Evolutionary conservation across 768 basidiomycete species (phyloP).

Genomic region (Lactifluus subvellereus): DNA sequence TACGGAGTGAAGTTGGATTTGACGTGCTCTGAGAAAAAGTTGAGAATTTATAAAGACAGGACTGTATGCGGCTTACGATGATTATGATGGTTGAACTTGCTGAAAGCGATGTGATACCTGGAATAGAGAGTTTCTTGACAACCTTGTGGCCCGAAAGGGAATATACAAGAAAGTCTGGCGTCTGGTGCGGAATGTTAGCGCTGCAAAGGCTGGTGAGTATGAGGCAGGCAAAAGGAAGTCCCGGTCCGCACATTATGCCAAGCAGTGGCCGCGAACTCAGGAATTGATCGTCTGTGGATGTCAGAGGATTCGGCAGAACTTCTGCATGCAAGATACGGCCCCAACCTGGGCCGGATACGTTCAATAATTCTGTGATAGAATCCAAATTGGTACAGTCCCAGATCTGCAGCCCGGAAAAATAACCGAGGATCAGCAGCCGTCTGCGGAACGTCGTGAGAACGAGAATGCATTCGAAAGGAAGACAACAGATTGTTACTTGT

Average conservation of each 20-base stretch:
- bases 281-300: conserved; percentile 29
- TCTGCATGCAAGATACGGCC: conserved; percentile 36
- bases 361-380: conserved; percentile 47
- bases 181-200: conserved; percentile 22
- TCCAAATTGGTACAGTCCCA: conserved; percentile 58
- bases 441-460: conserved; percentile 26
- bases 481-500: conserved; percentile 19
- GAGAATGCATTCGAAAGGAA: background rate
- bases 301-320: conserved; percentile 35
- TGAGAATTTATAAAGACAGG: conserved; percentile 2
- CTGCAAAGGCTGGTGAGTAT: conserved; percentile 15
- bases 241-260: conserved; percentile 32
- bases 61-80: conserved; percentile 41
- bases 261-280: conserved; percentile 33
- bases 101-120: conserved; percentile 40
- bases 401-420: conserved; percentile 47
- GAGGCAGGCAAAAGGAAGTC: conserved; percentile 4
- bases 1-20: conserved; percentile 47
- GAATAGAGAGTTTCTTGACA: conserved; percentile 43
- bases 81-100: conserved; percentile 47
- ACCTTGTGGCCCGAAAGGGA: conserved; percentile 45
- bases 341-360: conserved; percentile 38
- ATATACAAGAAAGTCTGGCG: conserved; percentile 37
- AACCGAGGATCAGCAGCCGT: conserved; percentile 49
- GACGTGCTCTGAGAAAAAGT: conserved; percentile 46